Conservation (phyloP, 1,139 yeast species). For the Ogataea hybrid region DNA sequence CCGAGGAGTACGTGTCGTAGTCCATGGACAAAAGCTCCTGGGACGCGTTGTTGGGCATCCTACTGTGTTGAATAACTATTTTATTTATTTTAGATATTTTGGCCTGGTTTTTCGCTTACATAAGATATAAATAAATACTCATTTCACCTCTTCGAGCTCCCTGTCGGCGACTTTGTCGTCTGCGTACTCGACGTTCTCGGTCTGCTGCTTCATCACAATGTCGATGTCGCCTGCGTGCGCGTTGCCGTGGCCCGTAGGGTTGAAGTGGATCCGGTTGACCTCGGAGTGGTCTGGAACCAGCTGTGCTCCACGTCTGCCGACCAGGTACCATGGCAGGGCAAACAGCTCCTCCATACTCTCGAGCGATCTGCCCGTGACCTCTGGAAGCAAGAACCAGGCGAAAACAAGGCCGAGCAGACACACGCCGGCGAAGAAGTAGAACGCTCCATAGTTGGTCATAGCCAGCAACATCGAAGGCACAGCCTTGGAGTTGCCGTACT, state of each 20-base stretch:
- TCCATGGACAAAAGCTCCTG: conserved; percentile 20
- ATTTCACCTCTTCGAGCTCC: conserved; percentile 3
- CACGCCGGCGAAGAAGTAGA: conserved; percentile 52
- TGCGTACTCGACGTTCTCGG: conserved; percentile 12
- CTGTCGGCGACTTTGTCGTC: conserved; percentile 11
- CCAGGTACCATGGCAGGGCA: conserved; percentile 56
- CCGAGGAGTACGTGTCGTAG: conserved; percentile 23
- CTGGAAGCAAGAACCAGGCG: conserved; percentile 55
- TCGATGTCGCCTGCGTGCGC: conserved; percentile 15
- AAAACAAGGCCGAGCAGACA: conserved; percentile 42
- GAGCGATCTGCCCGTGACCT: conserved; percentile 50
- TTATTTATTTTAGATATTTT: too few relatives aligned
- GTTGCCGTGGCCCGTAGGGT: conserved; percentile 12
- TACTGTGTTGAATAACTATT: too few relatives aligned
- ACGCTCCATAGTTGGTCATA: conserved; percentile 51
- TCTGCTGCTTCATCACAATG: conserved; percentile 9
- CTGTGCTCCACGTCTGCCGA: conserved; percentile 51
- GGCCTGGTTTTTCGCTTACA: not conserved
- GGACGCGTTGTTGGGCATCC: not conserved
- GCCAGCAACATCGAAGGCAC: conserved; percentile 50
- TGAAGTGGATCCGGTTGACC: conserved; percentile 25
- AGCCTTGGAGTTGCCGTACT: conserved; percentile 60
- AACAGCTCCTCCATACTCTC: conserved; percentile 59
- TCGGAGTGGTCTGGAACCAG: conserved; percentile 56
- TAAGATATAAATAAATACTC: not conserved